phyloP scores from a whole-genome alignment of 306 rosid genomes.

The Canavalia gladiata region DNA sequence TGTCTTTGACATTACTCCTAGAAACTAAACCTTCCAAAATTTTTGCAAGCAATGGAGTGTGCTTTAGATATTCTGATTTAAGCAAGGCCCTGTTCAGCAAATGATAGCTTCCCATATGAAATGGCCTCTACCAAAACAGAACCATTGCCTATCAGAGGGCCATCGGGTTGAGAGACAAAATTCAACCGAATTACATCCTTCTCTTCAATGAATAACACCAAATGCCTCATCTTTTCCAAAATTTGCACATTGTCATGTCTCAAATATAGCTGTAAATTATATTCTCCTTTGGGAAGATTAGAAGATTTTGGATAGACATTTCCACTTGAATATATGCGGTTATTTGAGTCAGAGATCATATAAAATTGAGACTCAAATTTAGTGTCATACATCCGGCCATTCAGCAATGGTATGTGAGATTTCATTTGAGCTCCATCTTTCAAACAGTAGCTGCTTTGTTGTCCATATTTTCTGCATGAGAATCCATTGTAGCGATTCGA shows the following conservation, averaged over 20 bases:
- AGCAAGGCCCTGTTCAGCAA: too few relatives aligned
- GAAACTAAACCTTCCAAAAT: too few relatives aligned
- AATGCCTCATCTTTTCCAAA: slow-evolving; percentile 92
- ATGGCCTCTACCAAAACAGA: too few relatives aligned
- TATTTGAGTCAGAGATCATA: slow-evolving; percentile 86
- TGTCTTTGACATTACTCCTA: too few relatives aligned
- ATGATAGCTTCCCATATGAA: too few relatives aligned
- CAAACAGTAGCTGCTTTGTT: slow-evolving; percentile 34
- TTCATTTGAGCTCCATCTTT: slow-evolving; percentile 90
- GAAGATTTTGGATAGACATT: slow-evolving; percentile 82
- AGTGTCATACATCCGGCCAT: slow-evolving; percentile 81
- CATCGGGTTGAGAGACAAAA: too few relatives aligned
- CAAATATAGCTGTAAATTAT: slow-evolving; percentile 76
- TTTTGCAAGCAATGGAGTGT: too few relatives aligned
- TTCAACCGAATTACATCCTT: slow-evolving; percentile 47
- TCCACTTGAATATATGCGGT: slow-evolving; percentile 86
- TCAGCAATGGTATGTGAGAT: slow-evolving; percentile 49
- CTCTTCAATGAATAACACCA: slow-evolving; percentile 87
- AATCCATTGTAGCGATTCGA: too few relatives aligned
- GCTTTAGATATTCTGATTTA: too few relatives aligned
- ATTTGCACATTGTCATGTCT: slow-evolving; percentile 94
- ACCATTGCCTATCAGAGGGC: too few relatives aligned
- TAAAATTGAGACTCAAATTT: slow-evolving; percentile 96
- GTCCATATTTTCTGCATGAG: too few relatives aligned
- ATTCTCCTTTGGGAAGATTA: slow-evolving; percentile 94